Percentiles rank a stretch among this genome's conserved stretches.
Conservation (phyloP, 306 rosid genomes). For the Phaseolus lunatus region DNA sequence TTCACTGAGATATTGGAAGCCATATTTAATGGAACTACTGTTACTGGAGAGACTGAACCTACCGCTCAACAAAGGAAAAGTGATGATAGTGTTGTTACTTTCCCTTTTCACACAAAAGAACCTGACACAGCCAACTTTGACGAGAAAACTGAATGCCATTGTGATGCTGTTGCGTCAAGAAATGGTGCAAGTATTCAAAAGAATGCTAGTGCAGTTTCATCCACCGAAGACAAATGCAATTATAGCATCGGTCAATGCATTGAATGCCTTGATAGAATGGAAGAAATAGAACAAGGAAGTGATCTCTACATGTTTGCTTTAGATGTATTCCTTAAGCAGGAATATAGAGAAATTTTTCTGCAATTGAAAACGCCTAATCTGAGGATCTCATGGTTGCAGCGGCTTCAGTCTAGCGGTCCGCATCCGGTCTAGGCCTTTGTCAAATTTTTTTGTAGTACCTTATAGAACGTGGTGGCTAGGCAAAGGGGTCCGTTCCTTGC, state of each 20-base stretch:
- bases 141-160: constrained; percentile 39
- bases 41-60: constrained; percentile 51
- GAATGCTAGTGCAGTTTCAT: constrained; percentile 41
- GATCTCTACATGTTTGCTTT: constrained; percentile 77
- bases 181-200: constrained; percentile 38
- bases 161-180: constrained; percentile 54
- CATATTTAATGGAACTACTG: constrained; percentile 50
- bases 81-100: constrained; percentile 47
- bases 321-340: constrained; percentile 76
- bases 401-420: constrained; percentile 60
- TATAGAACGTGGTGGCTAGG: constrained; percentile 10
- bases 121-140: constrained; percentile 40
- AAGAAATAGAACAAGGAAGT: constrained; percentile 73
- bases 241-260: constrained; percentile 79
- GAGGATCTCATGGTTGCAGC: constrained; percentile 75
- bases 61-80: constrained; percentile 44
- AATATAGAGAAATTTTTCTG: constrained; percentile 77
- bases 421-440: constrained; percentile 46
- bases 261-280: constrained; percentile 70
- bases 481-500: constrained; percentile 18
- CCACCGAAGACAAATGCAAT: constrained; percentile 44
- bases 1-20: constrained; percentile 46
- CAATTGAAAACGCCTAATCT: constrained; percentile 67
- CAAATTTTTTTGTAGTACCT: constrained; percentile 33
- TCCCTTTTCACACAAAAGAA: constrained; percentile 45